phyloP scores from a whole-genome alignment of 305 asterid species.

The Andrographis paniculata region DNA sequence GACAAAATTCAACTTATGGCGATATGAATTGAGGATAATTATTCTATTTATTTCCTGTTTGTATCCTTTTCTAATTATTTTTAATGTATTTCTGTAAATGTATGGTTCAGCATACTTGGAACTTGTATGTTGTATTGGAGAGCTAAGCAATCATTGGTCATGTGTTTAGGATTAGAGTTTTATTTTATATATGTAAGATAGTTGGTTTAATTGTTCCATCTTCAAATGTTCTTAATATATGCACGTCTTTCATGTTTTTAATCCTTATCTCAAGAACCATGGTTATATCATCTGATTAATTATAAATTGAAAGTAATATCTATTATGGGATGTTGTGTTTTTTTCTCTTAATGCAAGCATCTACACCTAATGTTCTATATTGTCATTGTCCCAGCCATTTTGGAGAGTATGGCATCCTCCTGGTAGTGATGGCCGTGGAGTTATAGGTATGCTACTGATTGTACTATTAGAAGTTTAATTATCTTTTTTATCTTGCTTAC shows the following conservation, averaged over 20 bases:
- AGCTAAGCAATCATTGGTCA: no score
- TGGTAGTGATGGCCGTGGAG: slow-evolving; percentile 99
- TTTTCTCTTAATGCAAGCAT: slow-evolving; percentile 5
- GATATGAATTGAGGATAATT: no score
- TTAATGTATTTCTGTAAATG: no score
- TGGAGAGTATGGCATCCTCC: slow-evolving; percentile 99
- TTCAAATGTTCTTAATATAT: no score
- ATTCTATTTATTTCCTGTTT: no score
- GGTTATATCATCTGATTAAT: neutral
- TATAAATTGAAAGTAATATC: neutral
- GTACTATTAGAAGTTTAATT: slow-evolving; percentile 10
- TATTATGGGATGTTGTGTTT: neutral
- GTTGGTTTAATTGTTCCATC: no score
- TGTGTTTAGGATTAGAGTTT: neutral
- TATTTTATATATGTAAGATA: no score
- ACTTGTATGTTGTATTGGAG: no score
- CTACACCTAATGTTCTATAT: slow-evolving; percentile 9
- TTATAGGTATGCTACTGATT: slow-evolving; percentile 51
- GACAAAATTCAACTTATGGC: no score
- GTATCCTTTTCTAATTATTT: no score
- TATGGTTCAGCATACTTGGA: no score
- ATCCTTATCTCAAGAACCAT: neutral
- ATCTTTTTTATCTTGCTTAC: slow-evolving; percentile 24
- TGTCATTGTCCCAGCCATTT: slow-evolving; percentile 61
- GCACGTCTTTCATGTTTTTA: no score